phyloP scores from a whole-genome alignment of 352 stramenopile genomes.

The Phytophthora syringae region DNA sequence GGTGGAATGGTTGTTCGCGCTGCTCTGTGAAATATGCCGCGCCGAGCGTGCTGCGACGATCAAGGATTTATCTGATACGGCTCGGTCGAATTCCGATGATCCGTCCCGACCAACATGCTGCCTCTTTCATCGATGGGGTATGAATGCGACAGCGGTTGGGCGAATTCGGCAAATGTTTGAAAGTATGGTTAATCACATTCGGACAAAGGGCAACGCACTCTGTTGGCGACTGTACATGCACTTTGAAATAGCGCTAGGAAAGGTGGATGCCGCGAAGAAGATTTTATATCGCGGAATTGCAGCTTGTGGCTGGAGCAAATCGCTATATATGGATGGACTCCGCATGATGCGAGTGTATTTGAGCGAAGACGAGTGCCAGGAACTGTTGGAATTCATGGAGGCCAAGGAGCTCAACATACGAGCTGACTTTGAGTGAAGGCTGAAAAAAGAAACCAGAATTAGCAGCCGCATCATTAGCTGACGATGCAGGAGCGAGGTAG shows the following conservation, averaged over 20 bases:
- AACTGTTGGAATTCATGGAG: slow-evolving; percentile 72
- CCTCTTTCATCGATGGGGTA: slow-evolving; percentile 69
- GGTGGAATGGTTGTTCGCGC: slow-evolving; percentile 77
- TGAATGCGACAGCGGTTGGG: slow-evolving; percentile 55
- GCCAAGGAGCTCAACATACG: slow-evolving; percentile 80
- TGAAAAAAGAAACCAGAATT: slow-evolving; percentile 4
- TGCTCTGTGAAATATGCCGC: slow-evolving; percentile 71
- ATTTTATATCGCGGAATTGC: slow-evolving; percentile 78
- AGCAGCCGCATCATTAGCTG: not conserved
- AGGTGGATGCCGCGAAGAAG: slow-evolving; percentile 71
- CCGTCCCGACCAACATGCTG: slow-evolving; percentile 47
- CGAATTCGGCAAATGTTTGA: slow-evolving; percentile 73
- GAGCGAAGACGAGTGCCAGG: slow-evolving; percentile 58
- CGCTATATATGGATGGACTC: slow-evolving; percentile 73
- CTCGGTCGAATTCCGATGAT: slow-evolving; percentile 2
- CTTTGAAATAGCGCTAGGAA: slow-evolving; percentile 78
- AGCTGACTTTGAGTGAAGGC: slow-evolving; percentile 40
- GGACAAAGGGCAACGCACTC: slow-evolving; percentile 61
- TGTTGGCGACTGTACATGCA: slow-evolving; percentile 79
- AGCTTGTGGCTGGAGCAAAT: slow-evolving; percentile 82
- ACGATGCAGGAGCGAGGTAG: slow-evolving; percentile 5
- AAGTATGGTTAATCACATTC: slow-evolving; percentile 59
- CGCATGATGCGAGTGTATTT: slow-evolving; percentile 71
- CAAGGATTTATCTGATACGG: slow-evolving; percentile 5
- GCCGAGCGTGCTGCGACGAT: slow-evolving; percentile 49